Evolutionary conservation across 306 rosid genomes (phyloP).

Genomic region (apple (Malus domestica)): ASM211411v1 NC_041805.1:16383501-16384000

Average conservation of each 20-base stretch:
- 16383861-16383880: conserved; percentile 90
- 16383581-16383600: conserved; percentile 48
- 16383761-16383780: conserved; percentile 66
- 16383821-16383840: conserved; percentile 92
- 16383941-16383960: conserved; percentile 10
- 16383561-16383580: no score
- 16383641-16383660: neutral
- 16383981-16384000: conserved; percentile 16
- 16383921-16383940: conserved; percentile 37
- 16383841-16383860: conserved; percentile 96
- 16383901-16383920: conserved; percentile 39
- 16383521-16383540: no score
- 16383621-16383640: conserved; percentile 11
- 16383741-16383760: conserved; percentile 83
- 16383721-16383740: conserved; percentile 90
- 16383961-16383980: conserved; percentile 3
- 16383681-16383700: neutral
- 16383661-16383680: neutral
- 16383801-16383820: conserved; percentile 58
- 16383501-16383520: no score
- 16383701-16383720: conserved; percentile 95
- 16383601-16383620: conserved; percentile 78
- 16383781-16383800: conserved; percentile 47
- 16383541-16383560: no score
- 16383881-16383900: conserved; percentile 68